Evolutionary conservation across 345 rosid species (phyloP).

Genomic region (Raphanus raphanistrum): DNA sequence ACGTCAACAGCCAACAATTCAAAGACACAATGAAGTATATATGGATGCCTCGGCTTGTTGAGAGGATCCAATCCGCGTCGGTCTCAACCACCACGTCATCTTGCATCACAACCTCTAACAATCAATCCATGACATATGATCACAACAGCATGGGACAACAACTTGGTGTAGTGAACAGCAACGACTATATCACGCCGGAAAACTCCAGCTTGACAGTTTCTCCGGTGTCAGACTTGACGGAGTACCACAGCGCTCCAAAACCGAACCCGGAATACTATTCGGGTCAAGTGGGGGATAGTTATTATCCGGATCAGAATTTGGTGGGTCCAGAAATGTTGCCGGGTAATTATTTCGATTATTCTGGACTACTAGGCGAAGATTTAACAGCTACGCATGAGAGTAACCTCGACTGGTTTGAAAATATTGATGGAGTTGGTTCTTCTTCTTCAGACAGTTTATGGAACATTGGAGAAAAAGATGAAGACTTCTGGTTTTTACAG

Average conservation of each 20-base stretch:
- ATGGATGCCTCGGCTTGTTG: conserved; percentile 91
- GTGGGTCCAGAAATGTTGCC: conserved; percentile 45
- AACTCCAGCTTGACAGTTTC: conserved; percentile 74
- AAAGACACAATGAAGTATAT: conserved; percentile 73
- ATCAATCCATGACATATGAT: conserved; percentile 32
- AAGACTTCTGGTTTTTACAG: conserved; percentile 63
- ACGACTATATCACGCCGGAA: conserved; percentile 51
- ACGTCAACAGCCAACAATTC: conserved; percentile 84
- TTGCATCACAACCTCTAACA: conserved; percentile 35
- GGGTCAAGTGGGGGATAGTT: conserved; percentile 46
- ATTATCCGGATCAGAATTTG: conserved; percentile 47
- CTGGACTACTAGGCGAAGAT: conserved; percentile 43
- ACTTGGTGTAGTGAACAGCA: conserved; percentile 25
- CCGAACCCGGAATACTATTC: conserved; percentile 46
- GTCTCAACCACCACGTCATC: conserved; percentile 36
- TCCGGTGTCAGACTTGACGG: conserved; percentile 64
- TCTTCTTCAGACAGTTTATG: conserved; percentile 62
- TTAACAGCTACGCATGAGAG: conserved; percentile 45
- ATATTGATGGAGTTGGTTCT: conserved; percentile 38
- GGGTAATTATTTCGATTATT: conserved; percentile 45
- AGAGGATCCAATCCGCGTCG: conserved; percentile 77
- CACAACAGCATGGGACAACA: conserved; percentile 37
- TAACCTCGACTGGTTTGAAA: conserved; percentile 49
- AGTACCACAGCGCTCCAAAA: conserved; percentile 52
- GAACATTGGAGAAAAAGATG: conserved; percentile 51